phyloP scores from a whole-genome alignment of 2,329 filamentous ascomycete genomes.

The Cadophora gregata region DNA sequence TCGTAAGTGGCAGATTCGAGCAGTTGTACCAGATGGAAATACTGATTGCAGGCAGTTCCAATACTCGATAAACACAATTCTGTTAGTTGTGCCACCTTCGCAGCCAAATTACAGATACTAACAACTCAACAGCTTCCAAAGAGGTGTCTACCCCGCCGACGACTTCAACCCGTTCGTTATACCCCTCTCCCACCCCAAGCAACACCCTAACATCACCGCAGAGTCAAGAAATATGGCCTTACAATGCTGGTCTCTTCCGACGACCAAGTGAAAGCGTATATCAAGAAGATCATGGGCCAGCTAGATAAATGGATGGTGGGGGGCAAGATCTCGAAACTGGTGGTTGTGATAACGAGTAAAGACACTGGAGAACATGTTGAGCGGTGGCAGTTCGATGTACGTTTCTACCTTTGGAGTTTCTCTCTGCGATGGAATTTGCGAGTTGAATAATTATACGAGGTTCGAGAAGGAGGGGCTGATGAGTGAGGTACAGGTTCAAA shows the following conservation, averaged over 20 bases:
- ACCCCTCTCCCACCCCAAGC: slow-evolving; percentile 1
- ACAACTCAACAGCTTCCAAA: slow-evolving; percentile 71
- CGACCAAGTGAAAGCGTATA: slow-evolving; percentile 98
- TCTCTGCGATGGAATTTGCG: background rate
- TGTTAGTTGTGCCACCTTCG: slow-evolving; percentile 60
- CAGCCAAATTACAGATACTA: background rate
- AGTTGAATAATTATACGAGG: background rate
- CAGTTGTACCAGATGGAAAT: background rate
- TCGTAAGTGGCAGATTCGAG: slow-evolving; percentile 64
- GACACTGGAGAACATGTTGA: slow-evolving; percentile 97
- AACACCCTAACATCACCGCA: slow-evolving; percentile 38
- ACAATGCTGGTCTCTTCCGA: slow-evolving; percentile 85
- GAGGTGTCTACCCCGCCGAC: slow-evolving; percentile 86
- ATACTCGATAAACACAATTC: slow-evolving; percentile 96
- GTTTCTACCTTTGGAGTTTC: slow-evolving; percentile 19
- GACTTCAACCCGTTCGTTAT: slow-evolving; percentile 85
- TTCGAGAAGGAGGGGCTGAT: background rate
- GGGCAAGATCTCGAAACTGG: slow-evolving; percentile 95
- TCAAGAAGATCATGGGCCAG: slow-evolving; percentile 99
- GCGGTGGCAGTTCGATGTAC: slow-evolving; percentile 95
- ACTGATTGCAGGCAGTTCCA: slow-evolving; percentile 69
- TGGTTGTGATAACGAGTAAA: slow-evolving; percentile 96
- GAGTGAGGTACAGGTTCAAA: slow-evolving; percentile 49
- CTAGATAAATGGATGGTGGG: slow-evolving; percentile 97
- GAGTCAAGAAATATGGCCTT: slow-evolving; percentile 98